Evolutionary conservation across 352 stramenopile genomes (phyloP).

Genomic region (Phytophthora syringae): DNA sequence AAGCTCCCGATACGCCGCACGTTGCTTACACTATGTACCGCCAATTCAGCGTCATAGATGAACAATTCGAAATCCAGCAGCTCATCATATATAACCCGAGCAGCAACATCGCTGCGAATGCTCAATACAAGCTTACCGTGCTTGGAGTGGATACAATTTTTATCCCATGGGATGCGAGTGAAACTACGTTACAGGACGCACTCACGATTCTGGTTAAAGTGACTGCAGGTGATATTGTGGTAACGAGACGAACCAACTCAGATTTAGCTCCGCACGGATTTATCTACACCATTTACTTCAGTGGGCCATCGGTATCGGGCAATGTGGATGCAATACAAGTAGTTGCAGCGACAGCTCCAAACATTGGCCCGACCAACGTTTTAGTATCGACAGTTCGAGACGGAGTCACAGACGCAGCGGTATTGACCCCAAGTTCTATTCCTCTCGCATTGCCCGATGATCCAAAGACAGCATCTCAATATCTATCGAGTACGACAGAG

Average conservation of each 20-base stretch:
- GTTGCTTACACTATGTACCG: constrained; percentile 67
- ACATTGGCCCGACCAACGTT: constrained; percentile 46
- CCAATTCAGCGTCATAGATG: constrained; percentile 72
- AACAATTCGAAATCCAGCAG: constrained; percentile 76
- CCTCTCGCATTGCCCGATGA: constrained; percentile 50
- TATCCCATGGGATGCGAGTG: constrained; percentile 69
- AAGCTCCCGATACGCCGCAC: constrained; percentile 43
- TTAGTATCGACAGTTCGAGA: constrained; percentile 37
- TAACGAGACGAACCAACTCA: constrained; percentile 55
- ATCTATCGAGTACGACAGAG: constrained; percentile 38
- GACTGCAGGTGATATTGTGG: constrained; percentile 46
- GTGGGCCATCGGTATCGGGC: constrained; percentile 45
- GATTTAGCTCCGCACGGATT: constrained; percentile 57
- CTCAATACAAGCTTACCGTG: constrained; percentile 55
- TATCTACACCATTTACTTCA: constrained; percentile 84
- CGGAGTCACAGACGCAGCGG: constrained; percentile 35
- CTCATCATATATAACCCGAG: constrained; percentile 55
- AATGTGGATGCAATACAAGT: constrained; percentile 41
- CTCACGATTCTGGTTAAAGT: constrained; percentile 28
- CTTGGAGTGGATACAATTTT: constrained; percentile 29
- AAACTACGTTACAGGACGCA: constrained; percentile 47
- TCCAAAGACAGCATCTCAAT: constrained; percentile 37
- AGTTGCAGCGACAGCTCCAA: background rate
- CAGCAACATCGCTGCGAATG: constrained; percentile 40
- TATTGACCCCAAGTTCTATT: constrained; percentile 51